Conservation (phyloP, 2,329 filamentous ascomycete species). For the Cladosporium cucumerinum region DNA sequence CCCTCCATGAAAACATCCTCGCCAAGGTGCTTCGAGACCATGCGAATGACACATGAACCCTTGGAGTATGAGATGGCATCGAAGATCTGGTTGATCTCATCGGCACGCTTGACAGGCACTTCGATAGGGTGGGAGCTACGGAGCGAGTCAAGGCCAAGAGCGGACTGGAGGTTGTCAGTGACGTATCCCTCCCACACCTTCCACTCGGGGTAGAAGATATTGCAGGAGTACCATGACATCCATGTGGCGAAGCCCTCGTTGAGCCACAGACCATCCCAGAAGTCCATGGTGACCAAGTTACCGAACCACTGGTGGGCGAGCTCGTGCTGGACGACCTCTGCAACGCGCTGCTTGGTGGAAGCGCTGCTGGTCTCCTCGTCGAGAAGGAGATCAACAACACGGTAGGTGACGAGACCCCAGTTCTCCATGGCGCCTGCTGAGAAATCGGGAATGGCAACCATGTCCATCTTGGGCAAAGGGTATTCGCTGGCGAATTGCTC, state of each 20-base stretch:
- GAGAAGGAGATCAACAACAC: constrained; percentile 83
- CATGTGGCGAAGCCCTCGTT: constrained; percentile 91
- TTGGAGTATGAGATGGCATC: constrained; percentile 97
- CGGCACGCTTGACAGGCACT: constrained; percentile 89
- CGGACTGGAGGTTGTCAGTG: constrained; percentile 84
- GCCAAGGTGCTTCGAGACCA: constrained; percentile 94
- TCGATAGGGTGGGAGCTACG: constrained; percentile 96
- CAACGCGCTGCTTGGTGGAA: constrained; percentile 84
- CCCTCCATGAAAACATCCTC: constrained; percentile 92
- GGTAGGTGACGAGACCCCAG: constrained; percentile 94
- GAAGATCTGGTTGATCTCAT: constrained; percentile 97
- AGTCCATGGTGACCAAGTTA: constrained; percentile 96
- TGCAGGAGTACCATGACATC: constrained; percentile 94
- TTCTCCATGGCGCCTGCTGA: constrained; percentile 97
- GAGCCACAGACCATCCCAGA: constrained; percentile 96
- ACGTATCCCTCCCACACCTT: constrained; percentile 97
- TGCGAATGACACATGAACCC: constrained; percentile 90
- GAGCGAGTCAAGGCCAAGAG: constrained; percentile 81
- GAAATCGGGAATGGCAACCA: constrained; percentile 94
- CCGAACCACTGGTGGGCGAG: constrained; percentile 98
- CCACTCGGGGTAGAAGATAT: constrained; percentile 95
- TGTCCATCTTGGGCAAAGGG: constrained; percentile 90
- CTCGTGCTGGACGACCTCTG: constrained; percentile 95
- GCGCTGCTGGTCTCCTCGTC: constrained; percentile 91
- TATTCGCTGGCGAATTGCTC: constrained; percentile 87